Percentiles rank a stretch among this genome's conserved stretches.
Evolutionary conservation across 176 grass and related monocot species (phyloP).

Genomic region (Bolboschoenus planiculmis): DNA sequence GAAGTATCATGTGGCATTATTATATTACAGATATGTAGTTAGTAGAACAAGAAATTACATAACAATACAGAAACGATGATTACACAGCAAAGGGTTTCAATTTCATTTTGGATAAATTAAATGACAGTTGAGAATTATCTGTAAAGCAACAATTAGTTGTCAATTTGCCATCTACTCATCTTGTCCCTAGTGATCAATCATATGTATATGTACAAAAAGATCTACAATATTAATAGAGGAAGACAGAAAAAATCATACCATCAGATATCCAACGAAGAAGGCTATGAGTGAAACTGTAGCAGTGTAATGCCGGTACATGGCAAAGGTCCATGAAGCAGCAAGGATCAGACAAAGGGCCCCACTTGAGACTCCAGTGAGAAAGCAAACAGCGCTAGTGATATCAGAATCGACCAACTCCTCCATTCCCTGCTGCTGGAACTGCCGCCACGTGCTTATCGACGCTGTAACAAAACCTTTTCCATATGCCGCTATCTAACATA

Average conservation of each 20-base stretch:
- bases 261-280: conserved; percentile 94
- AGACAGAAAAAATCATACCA: conserved; percentile 25
- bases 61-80: not conserved
- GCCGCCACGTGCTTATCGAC: conserved; percentile 77
- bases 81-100: not conserved
- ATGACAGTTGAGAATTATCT: not conserved
- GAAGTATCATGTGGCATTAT: not conserved
- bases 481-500: conserved; percentile 70
- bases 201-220: not conserved
- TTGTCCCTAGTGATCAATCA: not conserved
- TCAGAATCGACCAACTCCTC: conserved; percentile 79
- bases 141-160: not conserved
- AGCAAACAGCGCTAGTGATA: conserved; percentile 93
- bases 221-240: not conserved
- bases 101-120: not conserved
- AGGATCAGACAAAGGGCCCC: conserved; percentile 72
- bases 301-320: conserved; percentile 58
- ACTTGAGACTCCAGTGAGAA: conserved; percentile 81
- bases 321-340: conserved; percentile 64
- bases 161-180: no score
- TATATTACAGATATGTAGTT: not conserved
- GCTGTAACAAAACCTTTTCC: conserved; percentile 74
- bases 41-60: not conserved
- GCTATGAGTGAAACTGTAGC: conserved; percentile 81
- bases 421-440: conserved; percentile 70